Conservation (phyloP, 1,284 basidiomycete genomes). For the Ceratobasidium theobromae region DNA sequence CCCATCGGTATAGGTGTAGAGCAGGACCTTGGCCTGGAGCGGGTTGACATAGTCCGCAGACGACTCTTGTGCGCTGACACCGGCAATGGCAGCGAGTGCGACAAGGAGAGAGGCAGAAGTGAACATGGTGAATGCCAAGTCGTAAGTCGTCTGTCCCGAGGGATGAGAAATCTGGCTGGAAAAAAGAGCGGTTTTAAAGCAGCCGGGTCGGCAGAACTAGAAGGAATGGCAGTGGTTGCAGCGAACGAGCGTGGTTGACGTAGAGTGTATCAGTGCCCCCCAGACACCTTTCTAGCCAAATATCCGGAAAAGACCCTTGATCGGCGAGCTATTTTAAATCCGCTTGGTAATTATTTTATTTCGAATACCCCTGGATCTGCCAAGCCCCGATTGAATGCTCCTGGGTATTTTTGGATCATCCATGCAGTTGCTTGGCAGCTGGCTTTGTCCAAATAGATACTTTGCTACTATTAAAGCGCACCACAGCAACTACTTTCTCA, state of each 20-base stretch:
- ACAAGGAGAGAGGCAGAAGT: background rate
- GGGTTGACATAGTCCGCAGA: background rate
- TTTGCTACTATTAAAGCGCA: background rate
- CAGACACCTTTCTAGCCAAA: too few species aligned
- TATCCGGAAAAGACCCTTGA: too few species aligned
- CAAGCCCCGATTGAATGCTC: too few species aligned
- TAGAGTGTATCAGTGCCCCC: too few species aligned
- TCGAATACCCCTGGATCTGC: background rate
- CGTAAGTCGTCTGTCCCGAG: conserved; percentile 1
- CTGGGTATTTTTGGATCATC: background rate
- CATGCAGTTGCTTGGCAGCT: too few species aligned
- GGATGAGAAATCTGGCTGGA: background rate
- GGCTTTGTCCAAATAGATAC: background rate
- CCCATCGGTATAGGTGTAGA: conserved; percentile 27
- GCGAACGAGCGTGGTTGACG: background rate
- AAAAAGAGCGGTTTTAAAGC: background rate
- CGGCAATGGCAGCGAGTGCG: background rate
- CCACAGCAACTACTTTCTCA: background rate
- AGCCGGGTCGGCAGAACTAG: background rate
- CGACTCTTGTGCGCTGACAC: conserved; percentile 2
- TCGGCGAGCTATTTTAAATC: background rate
- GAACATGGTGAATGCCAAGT: background rate
- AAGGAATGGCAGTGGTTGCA: too few species aligned
- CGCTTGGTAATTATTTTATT: background rate
- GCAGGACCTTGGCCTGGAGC: conserved; percentile 12